A percentile compares a stretch with the other conserved stretches of the same genome.
These are phyloP conservation scores for Cystobasidium slooffiae DNA, from an alignment of 1,284 basidiomycete genomes.

Conservation along the genomic window DNA sequence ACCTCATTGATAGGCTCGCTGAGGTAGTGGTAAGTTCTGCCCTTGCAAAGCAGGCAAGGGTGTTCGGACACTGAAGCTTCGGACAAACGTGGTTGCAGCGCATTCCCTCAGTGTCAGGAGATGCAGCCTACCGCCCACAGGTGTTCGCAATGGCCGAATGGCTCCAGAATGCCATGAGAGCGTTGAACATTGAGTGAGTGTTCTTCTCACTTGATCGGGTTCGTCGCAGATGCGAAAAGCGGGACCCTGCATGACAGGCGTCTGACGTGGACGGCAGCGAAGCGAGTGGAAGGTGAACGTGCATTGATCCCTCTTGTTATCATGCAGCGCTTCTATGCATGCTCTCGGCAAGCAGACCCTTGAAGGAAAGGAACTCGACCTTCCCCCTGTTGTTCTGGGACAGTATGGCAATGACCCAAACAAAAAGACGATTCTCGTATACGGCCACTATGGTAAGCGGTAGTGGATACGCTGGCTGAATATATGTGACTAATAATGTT, in stretches of 20 bases:
- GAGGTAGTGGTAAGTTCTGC: conserved; percentile 34
- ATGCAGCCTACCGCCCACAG: conserved; percentile 35
- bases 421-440: conserved; percentile 64
- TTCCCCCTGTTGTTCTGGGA: conserved; percentile 88
- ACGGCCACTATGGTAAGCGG: conserved; percentile 52
- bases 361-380: conserved; percentile 73
- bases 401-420: conserved; percentile 56
- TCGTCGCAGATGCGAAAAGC: not conserved
- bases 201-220: conserved; percentile 9
- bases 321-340: conserved; percentile 53
- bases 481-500: too few relatives aligned
- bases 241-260: not conserved
- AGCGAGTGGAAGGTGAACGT: not conserved
- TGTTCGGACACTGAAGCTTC: not conserved
- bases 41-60: not conserved
- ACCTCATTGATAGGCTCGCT: conserved; percentile 66
- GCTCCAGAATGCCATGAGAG: conserved; percentile 72
- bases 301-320: not conserved
- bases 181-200: conserved; percentile 68
- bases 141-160: conserved; percentile 76
- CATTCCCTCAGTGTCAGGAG: conserved; percentile 66
- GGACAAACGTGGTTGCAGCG: not conserved
- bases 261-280: not conserved
- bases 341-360: conserved; percentile 81
- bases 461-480: too few relatives aligned